Evolutionary conservation across 345 rosid genomes (phyloP), one percentile per base, ranked within the genome.

Genomic region (Melastoma malabathricum): DNA sequence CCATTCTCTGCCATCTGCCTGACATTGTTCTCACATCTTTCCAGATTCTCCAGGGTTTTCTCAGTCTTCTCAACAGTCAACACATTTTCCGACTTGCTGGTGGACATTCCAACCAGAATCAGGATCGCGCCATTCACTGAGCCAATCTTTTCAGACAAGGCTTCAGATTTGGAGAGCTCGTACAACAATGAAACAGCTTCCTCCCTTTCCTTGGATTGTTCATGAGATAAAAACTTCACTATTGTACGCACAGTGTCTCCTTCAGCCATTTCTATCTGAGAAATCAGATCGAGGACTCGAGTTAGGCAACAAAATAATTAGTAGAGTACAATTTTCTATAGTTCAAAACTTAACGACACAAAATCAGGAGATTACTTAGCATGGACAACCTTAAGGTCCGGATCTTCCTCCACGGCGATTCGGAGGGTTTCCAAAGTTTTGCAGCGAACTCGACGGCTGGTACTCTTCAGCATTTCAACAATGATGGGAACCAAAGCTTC

Each of bases 201-300:
- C 29, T 78, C 94, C 71, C 84, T 82, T 57, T 82, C 98, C 59
- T 72, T 80, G 31, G 86, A 80, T 43, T 59, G 82, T 58, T 86
- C 98, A 50, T 75, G 78, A 5, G 86, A 71, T 59, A 86, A 69
- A 52, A 82, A 79, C 75, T 90, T 90, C 52, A 90, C 96, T 38
- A 84, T 70, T 3, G 93, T 86, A 41, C 98, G 93, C 57, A 90
- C 96, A 10, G 78, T 80, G 61, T 90, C 95, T 61, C 98, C 98
- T 63, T 82, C 89, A 44, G 72, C 89, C 66, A 90, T 72, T 63
- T 80, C 80, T 57, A 66, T 93, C 98, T 89, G 77, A 63, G 52
- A 18, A 18, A 51, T 51, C 54, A 51, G 54, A 51, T 14, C 38
- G 6, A 16, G 54, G 41, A 13, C 31, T 27, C 25, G 43, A 51